Conservation (phyloP, 257 asterid genomes). For the Fraxinus anomala region DNA sequence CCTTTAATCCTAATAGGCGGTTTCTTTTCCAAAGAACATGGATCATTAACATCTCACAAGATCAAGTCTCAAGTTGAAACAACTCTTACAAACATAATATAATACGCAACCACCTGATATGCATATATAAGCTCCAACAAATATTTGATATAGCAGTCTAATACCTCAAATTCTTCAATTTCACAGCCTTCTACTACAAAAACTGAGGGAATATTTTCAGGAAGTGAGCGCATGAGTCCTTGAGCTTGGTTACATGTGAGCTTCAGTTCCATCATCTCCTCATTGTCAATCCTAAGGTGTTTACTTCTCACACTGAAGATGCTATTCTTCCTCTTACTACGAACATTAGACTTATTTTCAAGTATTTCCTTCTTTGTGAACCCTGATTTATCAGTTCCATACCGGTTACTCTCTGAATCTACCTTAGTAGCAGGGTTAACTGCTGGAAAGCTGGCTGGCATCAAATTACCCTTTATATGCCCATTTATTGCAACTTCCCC, state of each 20-base stretch:
- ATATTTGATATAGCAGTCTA: conserved; percentile 21
- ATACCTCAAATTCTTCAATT: conserved; percentile 94
- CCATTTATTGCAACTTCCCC: conserved; percentile 40
- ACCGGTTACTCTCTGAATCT: conserved; percentile 35
- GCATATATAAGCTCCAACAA: conserved; percentile 1
- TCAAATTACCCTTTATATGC: conserved; percentile 40
- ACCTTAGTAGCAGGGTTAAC: conserved; percentile 37
- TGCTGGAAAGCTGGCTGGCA: conserved; percentile 30
- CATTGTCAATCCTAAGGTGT: conserved; percentile 62
- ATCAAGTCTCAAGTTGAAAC: conserved; percentile 10
- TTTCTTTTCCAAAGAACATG: background rate
- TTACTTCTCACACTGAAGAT: conserved; percentile 55
- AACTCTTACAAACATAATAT: conserved; percentile 10
- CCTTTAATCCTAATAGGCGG: background rate
- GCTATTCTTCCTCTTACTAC: conserved; percentile 66
- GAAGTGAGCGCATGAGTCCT: conserved; percentile 74
- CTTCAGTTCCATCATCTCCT: conserved; percentile 62
- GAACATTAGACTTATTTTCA: conserved; percentile 45
- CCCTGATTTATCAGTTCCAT: conserved; percentile 39
- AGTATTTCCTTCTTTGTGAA: conserved; percentile 40
- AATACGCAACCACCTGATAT: conserved; percentile 8
- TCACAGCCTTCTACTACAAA: conserved; percentile 73
- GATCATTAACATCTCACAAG: conserved; percentile 11
- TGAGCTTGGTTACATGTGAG: conserved; percentile 87
- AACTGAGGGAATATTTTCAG: conserved; percentile 52